Percentiles rank a stretch among this genome's conserved stretches.
phyloP scores from a whole-genome alignment of 1,139 yeast genomes.

The Debaryomyces coudertii region DNA sequence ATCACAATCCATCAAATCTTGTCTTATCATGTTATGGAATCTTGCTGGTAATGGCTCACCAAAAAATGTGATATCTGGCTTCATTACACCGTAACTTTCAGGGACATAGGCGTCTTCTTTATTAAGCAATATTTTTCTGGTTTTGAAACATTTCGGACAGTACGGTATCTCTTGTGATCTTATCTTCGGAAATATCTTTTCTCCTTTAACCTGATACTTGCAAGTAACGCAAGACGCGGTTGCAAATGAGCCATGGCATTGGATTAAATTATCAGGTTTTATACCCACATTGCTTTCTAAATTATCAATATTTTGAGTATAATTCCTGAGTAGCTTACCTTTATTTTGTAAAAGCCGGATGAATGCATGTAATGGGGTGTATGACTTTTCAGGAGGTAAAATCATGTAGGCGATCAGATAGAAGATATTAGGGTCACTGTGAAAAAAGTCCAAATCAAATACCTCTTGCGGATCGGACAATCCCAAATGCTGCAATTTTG shows the following conservation, averaged over 20 bases:
- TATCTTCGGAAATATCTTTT: slow-evolving; percentile 62
- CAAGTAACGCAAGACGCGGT: slow-evolving; percentile 85
- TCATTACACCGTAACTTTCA: slow-evolving; percentile 74
- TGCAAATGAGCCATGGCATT: slow-evolving; percentile 95
- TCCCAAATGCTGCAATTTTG: slow-evolving; percentile 67
- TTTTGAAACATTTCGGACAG: slow-evolving; percentile 66
- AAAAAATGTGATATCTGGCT: slow-evolving; percentile 91
- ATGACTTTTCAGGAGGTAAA: slow-evolving; percentile 73
- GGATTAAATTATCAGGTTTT: slow-evolving; percentile 66
- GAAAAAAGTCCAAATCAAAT: slow-evolving; percentile 73
- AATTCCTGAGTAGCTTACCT: slow-evolving; percentile 77
- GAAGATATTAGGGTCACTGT: slow-evolving; percentile 76
- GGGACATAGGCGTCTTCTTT: slow-evolving; percentile 33
- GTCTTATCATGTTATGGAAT: slow-evolving; percentile 62
- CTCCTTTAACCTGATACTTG: slow-evolving; percentile 66
- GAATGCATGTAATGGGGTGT: slow-evolving; percentile 82
- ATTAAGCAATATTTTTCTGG: slow-evolving; percentile 37
- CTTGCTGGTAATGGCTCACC: slow-evolving; percentile 82
- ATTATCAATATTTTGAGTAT: slow-evolving; percentile 92
- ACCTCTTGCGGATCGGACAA: slow-evolving; percentile 91
- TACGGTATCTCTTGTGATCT: slow-evolving; percentile 63
- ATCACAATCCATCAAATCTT: slow-evolving; percentile 69
- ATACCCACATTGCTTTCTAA: slow-evolving; percentile 84
- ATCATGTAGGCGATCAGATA: slow-evolving; percentile 86
- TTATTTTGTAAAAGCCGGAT: slow-evolving; percentile 74